Base-by-base conservation (phyloP, 1,139 yeast species). In the Oligophagozyma castellii region DNA sequence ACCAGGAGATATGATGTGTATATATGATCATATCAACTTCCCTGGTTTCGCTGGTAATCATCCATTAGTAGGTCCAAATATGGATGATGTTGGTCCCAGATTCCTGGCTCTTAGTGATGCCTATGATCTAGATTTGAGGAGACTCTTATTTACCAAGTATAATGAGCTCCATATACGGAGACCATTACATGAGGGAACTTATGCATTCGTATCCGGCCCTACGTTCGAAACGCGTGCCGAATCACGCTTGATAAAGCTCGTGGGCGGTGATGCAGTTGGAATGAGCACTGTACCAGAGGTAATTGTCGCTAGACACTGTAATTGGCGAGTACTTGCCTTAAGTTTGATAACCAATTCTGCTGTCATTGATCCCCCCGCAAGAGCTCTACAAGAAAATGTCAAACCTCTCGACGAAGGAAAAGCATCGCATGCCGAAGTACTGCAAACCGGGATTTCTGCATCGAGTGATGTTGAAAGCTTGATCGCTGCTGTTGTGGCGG, bases 201-300 rank as follows among this genome's bases (percentile, higher is more conserved):
- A 89, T 46, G 70, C 70, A 28, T 86, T 70, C 53, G 94, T 78
- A 4, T 71, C 92, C 3, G 98, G 98, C 0, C 96, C 98, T 3
- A 81, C 95, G 1, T 89, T 77, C 52, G 98, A 89, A 57, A 70
- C 86, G 5, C 65, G 95, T 43, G 95, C 96, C 0, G 96, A 89
- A 55, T 78, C 78, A n/a, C 63, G 94, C 35, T 65, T 75, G 65
- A 61, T 86, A 27, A 58, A 72, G 37, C 44, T 61, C 7, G 43
- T 79, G 26, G 96, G 96, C 5, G 95, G 84, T 27, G 95, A 89
- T 55, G 81, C 93, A 0, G 96, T 86, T 4, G 98, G 98, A 3
- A 89, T 89, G 98, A 79, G 94, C 35, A 89, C 96, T 0, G 95
- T 86, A 20, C 95, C 98, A 0, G 98, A 89, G 54, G 93, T 83